Conservation (phyloP, 306 rosid species). For the Sindora glabra region DNA sequence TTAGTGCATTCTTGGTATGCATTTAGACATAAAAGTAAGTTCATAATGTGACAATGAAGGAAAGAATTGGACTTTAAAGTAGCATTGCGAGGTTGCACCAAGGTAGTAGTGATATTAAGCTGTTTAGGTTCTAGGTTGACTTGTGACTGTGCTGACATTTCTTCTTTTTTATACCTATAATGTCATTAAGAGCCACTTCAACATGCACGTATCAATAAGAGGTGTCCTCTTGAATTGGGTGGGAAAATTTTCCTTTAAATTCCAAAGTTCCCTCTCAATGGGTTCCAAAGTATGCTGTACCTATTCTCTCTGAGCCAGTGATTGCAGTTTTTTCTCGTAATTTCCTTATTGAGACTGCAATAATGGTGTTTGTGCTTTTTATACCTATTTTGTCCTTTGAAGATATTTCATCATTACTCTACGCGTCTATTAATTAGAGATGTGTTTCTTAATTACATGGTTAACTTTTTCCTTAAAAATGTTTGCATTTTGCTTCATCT, state of each 20-base stretch:
- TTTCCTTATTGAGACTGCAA: no score
- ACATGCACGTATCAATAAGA: not conserved
- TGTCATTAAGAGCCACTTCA: not conserved
- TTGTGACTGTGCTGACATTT: no score
- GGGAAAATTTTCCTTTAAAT: no score
- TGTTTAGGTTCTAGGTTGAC: not conserved
- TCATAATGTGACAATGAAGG: not conserved
- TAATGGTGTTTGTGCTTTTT: no score
- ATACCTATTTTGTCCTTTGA: no score
- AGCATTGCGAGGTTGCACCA: not conserved
- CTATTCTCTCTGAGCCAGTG: not conserved
- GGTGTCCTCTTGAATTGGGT: not conserved
- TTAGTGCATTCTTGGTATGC: not conserved
- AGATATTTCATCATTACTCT: not conserved
- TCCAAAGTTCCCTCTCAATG: no score
- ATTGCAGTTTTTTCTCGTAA: no score
- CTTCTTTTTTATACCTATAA: no score
- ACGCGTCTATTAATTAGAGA: not conserved
- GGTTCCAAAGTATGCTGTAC: not conserved
- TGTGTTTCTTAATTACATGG: not conserved
- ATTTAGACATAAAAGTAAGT: not conserved
- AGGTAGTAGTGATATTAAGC: not conserved
- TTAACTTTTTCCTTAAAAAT: not conserved
- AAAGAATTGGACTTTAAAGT: no score
- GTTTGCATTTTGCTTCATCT: no score